These are phyloP conservation scores for Galerina sulciceps DNA, from an alignment of 768 basidiomycete species.

Conservation along the genomic window DNA sequence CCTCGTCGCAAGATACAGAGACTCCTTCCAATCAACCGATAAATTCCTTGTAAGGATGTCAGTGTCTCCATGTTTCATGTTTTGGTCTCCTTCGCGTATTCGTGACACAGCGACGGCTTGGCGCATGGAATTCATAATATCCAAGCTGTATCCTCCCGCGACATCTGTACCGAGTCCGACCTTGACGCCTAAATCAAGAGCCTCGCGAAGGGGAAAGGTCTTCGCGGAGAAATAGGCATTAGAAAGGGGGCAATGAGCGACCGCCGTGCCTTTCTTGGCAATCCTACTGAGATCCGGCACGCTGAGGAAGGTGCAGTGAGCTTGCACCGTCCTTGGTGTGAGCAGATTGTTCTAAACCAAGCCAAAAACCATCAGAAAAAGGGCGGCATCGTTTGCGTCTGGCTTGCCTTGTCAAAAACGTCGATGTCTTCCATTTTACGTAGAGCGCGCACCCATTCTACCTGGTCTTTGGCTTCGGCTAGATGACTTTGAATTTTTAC, in stretches of 20 bases:
- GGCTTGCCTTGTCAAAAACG: conserved; percentile 67
- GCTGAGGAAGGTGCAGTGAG: conserved; percentile 87
- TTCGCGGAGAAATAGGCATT: conserved; percentile 85
- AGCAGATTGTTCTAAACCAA: conserved; percentile 58
- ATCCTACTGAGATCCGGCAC: conserved; percentile 54
- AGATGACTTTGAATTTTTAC: conserved; percentile 80
- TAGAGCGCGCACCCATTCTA: conserved; percentile 68
- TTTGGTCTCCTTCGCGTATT: conserved; percentile 60
- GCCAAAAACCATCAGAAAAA: not conserved
- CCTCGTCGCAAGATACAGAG: conserved; percentile 79
- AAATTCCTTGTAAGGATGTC: conserved; percentile 25
- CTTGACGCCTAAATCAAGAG: conserved; percentile 60
- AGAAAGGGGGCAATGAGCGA: conserved; percentile 90
- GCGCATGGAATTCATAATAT: conserved; percentile 82
- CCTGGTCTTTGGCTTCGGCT: conserved; percentile 78
- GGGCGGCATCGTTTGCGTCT: not conserved
- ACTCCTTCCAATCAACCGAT: conserved; percentile 80
- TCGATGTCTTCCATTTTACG: conserved; percentile 73
- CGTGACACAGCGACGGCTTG: conserved; percentile 74
- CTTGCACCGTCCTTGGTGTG: conserved; percentile 72
- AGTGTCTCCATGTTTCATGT: conserved; percentile 25
- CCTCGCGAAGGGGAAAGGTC: conserved; percentile 73
- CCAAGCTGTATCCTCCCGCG: conserved; percentile 83
- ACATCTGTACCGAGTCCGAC: conserved; percentile 88
- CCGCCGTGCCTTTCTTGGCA: conserved; percentile 51